phyloP scores from a whole-genome alignment of 1,284 basidiomycete genomes.

The Microbotryum scabiosae region DNA sequence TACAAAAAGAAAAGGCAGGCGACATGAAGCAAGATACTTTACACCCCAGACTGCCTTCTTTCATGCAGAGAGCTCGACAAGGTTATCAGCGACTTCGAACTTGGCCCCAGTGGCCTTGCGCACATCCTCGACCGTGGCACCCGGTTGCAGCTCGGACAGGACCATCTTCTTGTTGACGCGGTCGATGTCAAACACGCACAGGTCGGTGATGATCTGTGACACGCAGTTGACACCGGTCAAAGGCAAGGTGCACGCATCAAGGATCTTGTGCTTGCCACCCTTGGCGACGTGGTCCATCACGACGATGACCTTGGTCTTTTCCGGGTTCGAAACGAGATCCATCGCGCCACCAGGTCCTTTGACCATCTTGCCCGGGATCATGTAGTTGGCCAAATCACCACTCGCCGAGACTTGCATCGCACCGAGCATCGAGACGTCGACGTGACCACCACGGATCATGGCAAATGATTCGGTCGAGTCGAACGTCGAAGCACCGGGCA shows the following conservation, averaged over 20 bases:
- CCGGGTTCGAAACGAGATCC: slow-evolving; percentile 75
- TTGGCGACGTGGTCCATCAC: slow-evolving; percentile 86
- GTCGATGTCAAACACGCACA: slow-evolving; percentile 74
- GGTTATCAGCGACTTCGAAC: slow-evolving; percentile 49
- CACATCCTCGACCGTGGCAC: slow-evolving; percentile 74
- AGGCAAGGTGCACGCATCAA: slow-evolving; percentile 70
- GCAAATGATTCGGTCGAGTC: slow-evolving; percentile 81
- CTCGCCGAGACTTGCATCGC: slow-evolving; percentile 90
- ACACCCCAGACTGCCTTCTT: too few species aligned
- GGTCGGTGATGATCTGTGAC: slow-evolving; percentile 83
- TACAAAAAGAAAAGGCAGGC: too few species aligned
- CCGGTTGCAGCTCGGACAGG: slow-evolving; percentile 72
- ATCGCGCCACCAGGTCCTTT: slow-evolving; percentile 80
- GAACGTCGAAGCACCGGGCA: slow-evolving; percentile 86
- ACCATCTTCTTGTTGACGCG: slow-evolving; percentile 61
- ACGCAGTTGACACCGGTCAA: slow-evolving; percentile 79
- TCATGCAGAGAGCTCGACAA: background rate
- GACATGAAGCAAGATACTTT: too few species aligned
- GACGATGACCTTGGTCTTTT: slow-evolving; percentile 69
- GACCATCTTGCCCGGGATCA: slow-evolving; percentile 47
- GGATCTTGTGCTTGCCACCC: slow-evolving; percentile 78
- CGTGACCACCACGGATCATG: slow-evolving; percentile 58
- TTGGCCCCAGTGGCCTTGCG: slow-evolving; percentile 72
- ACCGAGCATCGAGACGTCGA: slow-evolving; percentile 82
- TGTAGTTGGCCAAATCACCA: slow-evolving; percentile 95